Percentiles rank a stretch among this genome's conserved stretches.
Evolutionary conservation across 1,139 yeast species (phyloP).

Genomic region (Taiozyma sp.): DNA sequence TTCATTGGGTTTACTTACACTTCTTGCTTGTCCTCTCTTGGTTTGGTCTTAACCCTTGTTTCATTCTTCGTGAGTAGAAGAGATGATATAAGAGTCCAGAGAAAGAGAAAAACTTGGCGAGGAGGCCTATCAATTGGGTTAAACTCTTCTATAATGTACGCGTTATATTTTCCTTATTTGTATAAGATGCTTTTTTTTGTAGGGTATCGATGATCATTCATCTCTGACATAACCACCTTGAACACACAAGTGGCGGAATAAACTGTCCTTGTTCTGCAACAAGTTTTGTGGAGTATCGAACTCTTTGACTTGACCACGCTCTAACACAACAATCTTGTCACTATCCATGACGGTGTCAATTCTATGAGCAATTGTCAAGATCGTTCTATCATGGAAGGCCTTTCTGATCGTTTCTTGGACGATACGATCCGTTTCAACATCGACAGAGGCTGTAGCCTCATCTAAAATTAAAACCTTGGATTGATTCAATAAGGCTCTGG

Average conservation of each 20-base stretch:
- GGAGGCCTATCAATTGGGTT: neutral
- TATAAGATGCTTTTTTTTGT: neutral
- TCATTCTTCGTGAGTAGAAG: neutral
- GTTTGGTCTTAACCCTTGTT: constrained; percentile 6
- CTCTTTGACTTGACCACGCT: constrained; percentile 61
- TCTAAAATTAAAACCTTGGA: constrained; percentile 65
- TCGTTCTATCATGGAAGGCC: constrained; percentile 60
- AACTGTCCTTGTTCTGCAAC: constrained; percentile 36
- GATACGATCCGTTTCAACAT: constrained; percentile 69
- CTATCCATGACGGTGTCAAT: constrained; percentile 78
- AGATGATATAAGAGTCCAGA: constrained; percentile 1
- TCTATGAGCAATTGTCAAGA: constrained; percentile 78
- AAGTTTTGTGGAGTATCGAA: constrained; percentile 58
- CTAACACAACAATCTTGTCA: constrained; percentile 66
- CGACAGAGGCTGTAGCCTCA: constrained; percentile 87
- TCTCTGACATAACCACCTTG: constrained; percentile 35
- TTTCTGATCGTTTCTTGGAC: constrained; percentile 68
- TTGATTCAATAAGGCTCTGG: constrained; percentile 60
- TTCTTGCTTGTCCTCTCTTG: constrained; percentile 30
- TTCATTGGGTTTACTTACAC: constrained; percentile 46
- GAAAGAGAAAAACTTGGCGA: neutral
- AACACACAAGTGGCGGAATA: constrained; percentile 46
- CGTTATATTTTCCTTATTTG: neutral
- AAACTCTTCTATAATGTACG: neutral
- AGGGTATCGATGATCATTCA: neutral